Percentiles rank a stretch among this genome's conserved stretches.
Evolutionary conservation across 2,329 filamentous ascomycete species (phyloP).

Genomic region (Fonsecaea multimorphosa): DNA sequence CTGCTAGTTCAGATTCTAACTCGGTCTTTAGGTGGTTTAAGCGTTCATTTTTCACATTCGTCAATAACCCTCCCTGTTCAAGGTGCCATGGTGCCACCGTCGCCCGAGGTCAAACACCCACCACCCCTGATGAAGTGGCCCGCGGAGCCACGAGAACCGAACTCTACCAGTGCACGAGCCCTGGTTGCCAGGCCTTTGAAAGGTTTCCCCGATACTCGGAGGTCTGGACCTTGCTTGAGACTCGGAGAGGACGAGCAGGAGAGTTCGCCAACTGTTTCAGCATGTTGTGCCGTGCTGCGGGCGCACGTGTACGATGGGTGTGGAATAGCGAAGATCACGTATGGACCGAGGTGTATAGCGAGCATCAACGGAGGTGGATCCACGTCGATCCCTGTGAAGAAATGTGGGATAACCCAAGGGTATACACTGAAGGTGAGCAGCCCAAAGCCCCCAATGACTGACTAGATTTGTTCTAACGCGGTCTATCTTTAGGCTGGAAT

Average conservation of each 20-base stretch:
- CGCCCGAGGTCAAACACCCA: slow-evolving; percentile 79
- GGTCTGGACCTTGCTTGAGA: slow-evolving; percentile 89
- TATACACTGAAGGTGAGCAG: slow-evolving; percentile 80
- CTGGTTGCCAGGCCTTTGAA: slow-evolving; percentile 77
- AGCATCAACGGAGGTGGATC: slow-evolving; percentile 92
- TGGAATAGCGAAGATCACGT: slow-evolving; percentile 98
- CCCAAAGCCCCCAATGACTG: slow-evolving; percentile 6
- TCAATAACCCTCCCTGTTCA: slow-evolving; percentile 90
- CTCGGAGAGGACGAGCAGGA: slow-evolving; percentile 81
- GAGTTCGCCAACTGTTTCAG: slow-evolving; percentile 99
- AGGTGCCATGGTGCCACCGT: slow-evolving; percentile 83
- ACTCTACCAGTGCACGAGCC: slow-evolving; percentile 82
- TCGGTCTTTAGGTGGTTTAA: slow-evolving; percentile 81
- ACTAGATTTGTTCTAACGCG: slow-evolving; percentile 8
- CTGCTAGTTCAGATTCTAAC: slow-evolving; percentile 24
- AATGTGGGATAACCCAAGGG: slow-evolving; percentile 88
- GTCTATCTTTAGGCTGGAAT: slow-evolving; percentile 70
- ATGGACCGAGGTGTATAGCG: slow-evolving; percentile 97
- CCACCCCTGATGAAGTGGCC: slow-evolving; percentile 86
- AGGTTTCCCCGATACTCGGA: slow-evolving; percentile 94
- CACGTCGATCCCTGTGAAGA: slow-evolving; percentile 95
- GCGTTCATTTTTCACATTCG: slow-evolving; percentile 91
- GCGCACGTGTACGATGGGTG: slow-evolving; percentile 90
- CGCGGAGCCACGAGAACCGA: slow-evolving; percentile 88
- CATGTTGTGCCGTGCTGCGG: slow-evolving; percentile 94